phyloP scores from a whole-genome alignment of 768 basidiomycete genomes.

The Mycena crocata region DNA sequence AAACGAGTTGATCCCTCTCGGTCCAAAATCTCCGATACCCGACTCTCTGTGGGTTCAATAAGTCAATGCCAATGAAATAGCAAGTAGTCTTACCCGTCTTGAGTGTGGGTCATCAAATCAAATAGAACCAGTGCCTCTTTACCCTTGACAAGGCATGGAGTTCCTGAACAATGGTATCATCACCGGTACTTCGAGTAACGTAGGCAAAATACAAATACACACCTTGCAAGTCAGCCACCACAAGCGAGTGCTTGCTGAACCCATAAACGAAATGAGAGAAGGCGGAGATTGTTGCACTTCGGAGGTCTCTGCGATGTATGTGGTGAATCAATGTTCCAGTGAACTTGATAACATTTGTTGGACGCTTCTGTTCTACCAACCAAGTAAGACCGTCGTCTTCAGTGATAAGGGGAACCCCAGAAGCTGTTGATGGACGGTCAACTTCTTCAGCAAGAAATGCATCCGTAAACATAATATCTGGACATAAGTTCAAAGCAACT shows the following conservation, averaged over 20 bases:
- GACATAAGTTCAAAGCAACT: too few relatives aligned
- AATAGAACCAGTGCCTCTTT: not conserved
- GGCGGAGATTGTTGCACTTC: not conserved
- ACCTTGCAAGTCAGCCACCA: constrained; percentile 1
- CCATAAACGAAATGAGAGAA: constrained; percentile 9
- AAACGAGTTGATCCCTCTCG: not conserved
- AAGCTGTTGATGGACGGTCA: not conserved
- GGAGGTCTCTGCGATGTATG: not conserved
- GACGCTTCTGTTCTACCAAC: not conserved
- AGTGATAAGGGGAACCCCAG: not conserved
- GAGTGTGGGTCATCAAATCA: not conserved
- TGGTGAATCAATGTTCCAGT: constrained; percentile 3
- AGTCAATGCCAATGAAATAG: not conserved
- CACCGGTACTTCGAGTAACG: too few relatives aligned
- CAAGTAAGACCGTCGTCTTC: not conserved
- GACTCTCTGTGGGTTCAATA: not conserved
- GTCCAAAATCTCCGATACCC: not conserved
- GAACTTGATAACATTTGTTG: not conserved
- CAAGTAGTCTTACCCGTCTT: not conserved
- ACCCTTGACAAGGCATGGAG: not conserved
- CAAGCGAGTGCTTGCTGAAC: not conserved
- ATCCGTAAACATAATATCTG: not conserved
- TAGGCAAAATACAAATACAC: not conserved
- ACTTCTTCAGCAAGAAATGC: not conserved
- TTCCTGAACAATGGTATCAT: too few relatives aligned